Conservation (phyloP, 2,329 filamentous ascomycete genomes). For the Penicillium brasilianum region DNA sequence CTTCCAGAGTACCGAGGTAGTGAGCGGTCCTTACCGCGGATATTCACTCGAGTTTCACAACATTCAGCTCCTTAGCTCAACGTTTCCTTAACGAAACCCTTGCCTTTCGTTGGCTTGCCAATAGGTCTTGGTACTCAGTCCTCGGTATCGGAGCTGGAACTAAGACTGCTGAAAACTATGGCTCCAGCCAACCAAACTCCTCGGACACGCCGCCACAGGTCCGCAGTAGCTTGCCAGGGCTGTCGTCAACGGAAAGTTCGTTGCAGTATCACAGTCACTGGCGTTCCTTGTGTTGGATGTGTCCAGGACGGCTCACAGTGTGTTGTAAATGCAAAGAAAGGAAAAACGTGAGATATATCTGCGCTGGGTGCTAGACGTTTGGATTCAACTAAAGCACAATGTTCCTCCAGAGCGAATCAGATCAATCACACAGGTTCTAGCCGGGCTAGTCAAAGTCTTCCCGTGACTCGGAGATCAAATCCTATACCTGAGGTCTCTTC, state of each 20-base stretch:
- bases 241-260: slow-evolving; percentile 32
- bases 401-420: background rate
- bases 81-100: background rate
- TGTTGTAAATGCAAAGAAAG: slow-evolving; percentile 29
- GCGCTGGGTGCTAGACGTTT: background rate
- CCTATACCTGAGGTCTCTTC: background rate
- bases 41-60: background rate
- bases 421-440: background rate
- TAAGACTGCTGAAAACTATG: background rate
- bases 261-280: slow-evolving; percentile 31
- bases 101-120: background rate
- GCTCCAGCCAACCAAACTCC: background rate
- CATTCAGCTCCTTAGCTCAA: background rate
- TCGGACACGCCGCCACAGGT: slow-evolving; percentile 21
- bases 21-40: background rate
- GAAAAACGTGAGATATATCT: slow-evolving; percentile 16
- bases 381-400: background rate
- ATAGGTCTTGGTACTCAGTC: background rate
- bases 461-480: background rate
- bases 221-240: slow-evolving; percentile 26
- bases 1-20: no score
- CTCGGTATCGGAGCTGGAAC: background rate
- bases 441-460: background rate
- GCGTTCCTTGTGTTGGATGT: slow-evolving; percentile 38
- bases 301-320: slow-evolving; percentile 36